Evolutionary conservation across 2,329 filamentous ascomycete species (phyloP).

Genomic region (Aspergillus amoenus): DNA sequence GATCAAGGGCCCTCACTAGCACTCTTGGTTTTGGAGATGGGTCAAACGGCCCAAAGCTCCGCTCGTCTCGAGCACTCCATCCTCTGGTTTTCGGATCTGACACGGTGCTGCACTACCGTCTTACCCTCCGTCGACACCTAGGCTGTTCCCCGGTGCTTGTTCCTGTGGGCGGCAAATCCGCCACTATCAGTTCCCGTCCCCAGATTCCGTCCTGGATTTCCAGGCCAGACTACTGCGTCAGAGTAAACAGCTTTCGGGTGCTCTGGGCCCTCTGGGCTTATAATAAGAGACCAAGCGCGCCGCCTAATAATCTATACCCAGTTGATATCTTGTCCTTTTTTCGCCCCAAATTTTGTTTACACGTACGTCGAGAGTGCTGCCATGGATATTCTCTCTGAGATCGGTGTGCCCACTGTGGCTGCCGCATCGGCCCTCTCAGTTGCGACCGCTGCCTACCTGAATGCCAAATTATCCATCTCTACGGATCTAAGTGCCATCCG

Average conservation of each 20-base stretch:
- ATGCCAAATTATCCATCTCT: slow-evolving; percentile 44
- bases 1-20: not conserved
- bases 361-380: not conserved
- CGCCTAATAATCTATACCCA: not conserved
- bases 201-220: slow-evolving; percentile 15
- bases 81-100: slow-evolving; percentile 1
- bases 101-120: slow-evolving; percentile 4
- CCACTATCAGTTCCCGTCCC: slow-evolving; percentile 25
- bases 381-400: slow-evolving; percentile 32
- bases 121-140: not conserved
- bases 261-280: not conserved
- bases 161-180: slow-evolving; percentile 24
- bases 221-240: not conserved
- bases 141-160: not conserved
- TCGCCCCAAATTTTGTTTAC: not conserved
- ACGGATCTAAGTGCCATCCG: slow-evolving; percentile 39
- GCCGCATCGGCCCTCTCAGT: slow-evolving; percentile 36
- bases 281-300: not conserved
- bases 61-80: not conserved
- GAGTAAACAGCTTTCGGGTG: not conserved
- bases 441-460: slow-evolving; percentile 42
- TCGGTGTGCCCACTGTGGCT: slow-evolving; percentile 29
- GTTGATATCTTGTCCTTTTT: not conserved
- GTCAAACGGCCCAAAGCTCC: too few relatives aligned
- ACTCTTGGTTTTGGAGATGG: not conserved